Conservation (phyloP, 2,329 filamentous ascomycete species). For the Calcarisporium arbuscula region DNA sequence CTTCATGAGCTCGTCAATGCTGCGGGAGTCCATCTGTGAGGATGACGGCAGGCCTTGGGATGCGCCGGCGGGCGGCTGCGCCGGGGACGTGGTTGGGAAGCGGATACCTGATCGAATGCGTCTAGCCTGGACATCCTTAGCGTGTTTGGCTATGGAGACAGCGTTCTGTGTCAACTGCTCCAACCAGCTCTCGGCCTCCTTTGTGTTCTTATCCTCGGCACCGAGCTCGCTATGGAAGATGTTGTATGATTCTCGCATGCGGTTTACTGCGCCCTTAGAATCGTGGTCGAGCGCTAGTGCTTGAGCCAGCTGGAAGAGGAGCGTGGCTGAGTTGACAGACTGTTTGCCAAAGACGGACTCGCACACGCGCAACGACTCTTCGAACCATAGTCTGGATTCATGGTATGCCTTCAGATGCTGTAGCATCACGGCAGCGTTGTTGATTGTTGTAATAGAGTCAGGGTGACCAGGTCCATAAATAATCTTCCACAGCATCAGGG, state of each 20-base stretch:
- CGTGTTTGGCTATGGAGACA: constrained; percentile 88
- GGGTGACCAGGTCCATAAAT: constrained; percentile 92
- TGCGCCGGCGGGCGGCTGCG: constrained; percentile 22
- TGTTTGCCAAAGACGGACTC: constrained; percentile 84
- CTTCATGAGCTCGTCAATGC: constrained; percentile 86
- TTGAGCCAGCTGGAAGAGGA: constrained; percentile 95
- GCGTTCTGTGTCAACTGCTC: constrained; percentile 95
- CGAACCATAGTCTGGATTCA: constrained; percentile 94
- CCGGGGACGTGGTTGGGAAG: constrained; percentile 41
- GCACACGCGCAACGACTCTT: constrained; percentile 82
- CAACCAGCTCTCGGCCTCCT: constrained; percentile 94
- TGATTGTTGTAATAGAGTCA: constrained; percentile 96
- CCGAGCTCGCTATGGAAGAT: constrained; percentile 88
- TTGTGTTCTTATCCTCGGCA: constrained; percentile 90
- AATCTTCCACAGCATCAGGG: constrained; percentile 91
- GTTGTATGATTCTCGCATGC: constrained; percentile 95
- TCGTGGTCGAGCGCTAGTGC: constrained; percentile 93
- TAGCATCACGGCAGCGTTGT: constrained; percentile 98
- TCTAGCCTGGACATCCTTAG: constrained; percentile 75
- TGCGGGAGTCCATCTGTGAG: constrained; percentile 62
- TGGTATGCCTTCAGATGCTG: constrained; percentile 92
- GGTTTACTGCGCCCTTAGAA: constrained; percentile 80
- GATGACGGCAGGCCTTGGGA: constrained; percentile 22
- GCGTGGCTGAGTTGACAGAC: constrained; percentile 87
- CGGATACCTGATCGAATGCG: constrained; percentile 65